Evolutionary conservation across 1,284 basidiomycete species (phyloP).

Genomic region (Puccinia novopanici): DNA sequence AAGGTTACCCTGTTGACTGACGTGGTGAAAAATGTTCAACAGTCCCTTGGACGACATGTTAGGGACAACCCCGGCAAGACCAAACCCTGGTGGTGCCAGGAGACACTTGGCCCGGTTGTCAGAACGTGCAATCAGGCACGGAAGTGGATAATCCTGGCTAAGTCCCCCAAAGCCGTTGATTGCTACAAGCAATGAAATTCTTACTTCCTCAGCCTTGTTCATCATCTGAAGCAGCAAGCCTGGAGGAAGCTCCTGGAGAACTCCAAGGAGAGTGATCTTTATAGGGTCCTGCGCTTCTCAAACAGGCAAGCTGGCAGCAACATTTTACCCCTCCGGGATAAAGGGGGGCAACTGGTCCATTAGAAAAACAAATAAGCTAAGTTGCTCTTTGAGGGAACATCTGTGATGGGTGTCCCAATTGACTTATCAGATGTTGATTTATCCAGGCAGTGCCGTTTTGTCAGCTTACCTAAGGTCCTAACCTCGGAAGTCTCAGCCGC

Average conservation of each 20-base stretch:
- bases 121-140: neutral
- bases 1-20: neutral
- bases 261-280: too few relatives aligned
- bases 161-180: neutral
- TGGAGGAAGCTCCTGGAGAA: conserved; percentile 17
- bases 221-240: neutral
- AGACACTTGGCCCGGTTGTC: conserved; percentile 16
- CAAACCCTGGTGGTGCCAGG: conserved; percentile 24
- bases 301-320: neutral
- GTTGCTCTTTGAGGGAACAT: too few relatives aligned
- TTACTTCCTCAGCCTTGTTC: neutral
- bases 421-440: neutral
- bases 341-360: neutral
- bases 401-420: neutral
- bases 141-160: conserved; percentile 5
- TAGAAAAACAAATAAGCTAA: neutral
- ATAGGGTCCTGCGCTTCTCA: too few relatives aligned
- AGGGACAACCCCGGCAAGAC: neutral
- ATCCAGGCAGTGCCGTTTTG: too few relatives aligned
- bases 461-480: neutral
- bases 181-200: conserved; percentile 7
- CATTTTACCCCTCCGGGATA: neutral
- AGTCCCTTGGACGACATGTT: neutral
- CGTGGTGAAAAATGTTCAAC: neutral
- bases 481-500: neutral